Evolutionary conservation across 495 filamentous ascomycete species (phyloP), one percentile per base, ranked within the genome.

Genomic region (Baudoinia panamericana): DNA sequence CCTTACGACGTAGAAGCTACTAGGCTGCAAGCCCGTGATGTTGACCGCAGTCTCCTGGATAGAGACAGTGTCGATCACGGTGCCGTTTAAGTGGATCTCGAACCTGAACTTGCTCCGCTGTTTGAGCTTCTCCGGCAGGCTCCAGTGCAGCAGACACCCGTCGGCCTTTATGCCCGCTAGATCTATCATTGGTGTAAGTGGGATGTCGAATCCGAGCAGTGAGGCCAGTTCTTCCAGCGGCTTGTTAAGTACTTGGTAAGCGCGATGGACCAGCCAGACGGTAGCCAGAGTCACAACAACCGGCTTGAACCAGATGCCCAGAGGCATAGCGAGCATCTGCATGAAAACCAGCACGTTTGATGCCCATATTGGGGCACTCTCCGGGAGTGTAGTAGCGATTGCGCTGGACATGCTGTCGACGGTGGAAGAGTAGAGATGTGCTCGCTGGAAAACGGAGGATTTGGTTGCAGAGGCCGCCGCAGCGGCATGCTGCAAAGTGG

Each of bases 71-170:
- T 43, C 46, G 3, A 50, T 17, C 1, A 41, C 86, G 24, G 84
- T 76, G 24, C 87, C 87, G 55, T 97, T 96, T 39, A 95, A 76
- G 51, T 92, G 82, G 26, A 97, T 85, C 17, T 87, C 72, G 56
- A 93, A 84, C 62, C 86, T 90, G 11, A 80, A 68, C 36, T 87
- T 80, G 10, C 82, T 78, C 42, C 82, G 78, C 36, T 78, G 76
- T 51, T 75, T 70, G 39, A 77, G 78, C 53, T 76, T 71, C 29
- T 82, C 76, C 1, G 82, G 78, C 36, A 81, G 71, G 38, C 84
- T 85, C 85, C 87, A 95, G 53, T 87, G 85, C 12, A 97, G 68
- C n/a, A 84, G 79, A 20, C 92, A 80, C 30, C 83, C 81, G 53
- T 88, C 83, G 19, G 84, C 67, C 36, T 78, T 80, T 44, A 97